Percentiles rank a stretch among this genome's conserved stretches.
Evolutionary conservation across 306 rosid genomes (phyloP).

Genomic region (Morella rubra): DNA sequence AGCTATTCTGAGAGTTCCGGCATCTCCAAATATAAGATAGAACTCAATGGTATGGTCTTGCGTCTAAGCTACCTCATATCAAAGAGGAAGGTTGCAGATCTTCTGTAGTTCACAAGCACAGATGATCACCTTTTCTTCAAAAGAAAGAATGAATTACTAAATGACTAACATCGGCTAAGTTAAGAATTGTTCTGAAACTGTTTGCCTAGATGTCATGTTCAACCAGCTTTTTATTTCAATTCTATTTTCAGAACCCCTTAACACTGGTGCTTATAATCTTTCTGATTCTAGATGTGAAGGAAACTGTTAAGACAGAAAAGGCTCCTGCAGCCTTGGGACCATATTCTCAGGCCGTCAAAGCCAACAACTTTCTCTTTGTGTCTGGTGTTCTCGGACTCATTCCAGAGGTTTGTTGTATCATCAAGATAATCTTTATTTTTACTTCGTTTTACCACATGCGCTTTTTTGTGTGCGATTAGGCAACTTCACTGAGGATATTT

Average conservation of each 20-base stretch:
- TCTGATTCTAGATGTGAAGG: conserved; percentile 55
- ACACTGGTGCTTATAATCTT: conserved; percentile 3
- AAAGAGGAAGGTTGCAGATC: not conserved
- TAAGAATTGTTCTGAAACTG: not conserved
- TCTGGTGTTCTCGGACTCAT: conserved; percentile 92
- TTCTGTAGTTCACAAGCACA: not conserved
- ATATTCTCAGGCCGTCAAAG: conserved; percentile 90
- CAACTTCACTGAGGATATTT: conserved; percentile 9
- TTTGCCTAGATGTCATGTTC: not conserved
- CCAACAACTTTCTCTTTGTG: conserved; percentile 71
- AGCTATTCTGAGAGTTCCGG: not conserved
- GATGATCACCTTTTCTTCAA: not conserved
- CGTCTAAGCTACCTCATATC: not conserved
- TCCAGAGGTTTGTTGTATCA: conserved; percentile 66
- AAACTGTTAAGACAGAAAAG: conserved; percentile 79
- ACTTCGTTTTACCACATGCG: not conserved
- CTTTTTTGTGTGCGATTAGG: not conserved
- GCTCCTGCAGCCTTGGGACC: conserved; percentile 98
- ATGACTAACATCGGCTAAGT: not conserved
- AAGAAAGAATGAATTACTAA: not conserved
- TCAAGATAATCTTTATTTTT: not conserved
- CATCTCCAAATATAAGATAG: not conserved
- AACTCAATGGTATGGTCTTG: not conserved
- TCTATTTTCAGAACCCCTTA: not conserved
- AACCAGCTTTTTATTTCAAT: not conserved